Evolutionary conservation across 2,329 filamentous ascomycete species (phyloP), one percentile per base, ranked within the genome.

Genomic region (Xylariaceae sp.): DNA sequence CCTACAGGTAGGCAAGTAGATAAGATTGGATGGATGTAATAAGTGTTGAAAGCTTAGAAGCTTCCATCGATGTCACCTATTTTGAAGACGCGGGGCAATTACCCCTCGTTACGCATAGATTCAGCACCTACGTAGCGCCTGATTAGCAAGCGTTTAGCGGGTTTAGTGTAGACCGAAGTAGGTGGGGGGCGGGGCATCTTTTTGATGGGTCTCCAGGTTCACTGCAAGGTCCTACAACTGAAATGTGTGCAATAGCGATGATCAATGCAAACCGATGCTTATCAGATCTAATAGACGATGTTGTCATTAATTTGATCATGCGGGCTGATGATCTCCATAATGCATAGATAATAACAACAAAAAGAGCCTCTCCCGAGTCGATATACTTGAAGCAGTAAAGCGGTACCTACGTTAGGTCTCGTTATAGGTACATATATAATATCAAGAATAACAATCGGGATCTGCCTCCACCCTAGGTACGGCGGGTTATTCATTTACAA

Each of bases 161-260:
- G 50, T 48, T 49, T 20, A 26, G 18, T 18, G 14, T 40, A 20
- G 14, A 16, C 29, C 51, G 20, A 44, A 41, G 29, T 48, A 50
- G 41, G 56, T 60, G 60, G 60, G 60, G n/a, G 59, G 59, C 48
- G 56, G 57, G 56, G 52, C 50, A 50, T n/a, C 26, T 47, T n/a
- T 18, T 20, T 26, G 42, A 49, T 49, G 56, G 53, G 50, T 50
- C 48, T 50, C 50, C 58, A 58, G 53, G 52, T 48, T 44, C 43
- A 26, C 52, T 57, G 56, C 58, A 63, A 37, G 32, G 32, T 12
- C 32, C 32, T 3, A 37, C 32, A 37, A 37, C 32, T 12, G 14
- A 12, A 37, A 3, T 4, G 14, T 37, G 32, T 26, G 23, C 23
- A 26, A 26, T 9, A 53, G 58, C 62, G 64, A 58, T 62, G 62